Percentiles rank a stretch among this genome's conserved stretches.
These are phyloP conservation scores for Agrostemma githago DNA, from an alignment of 148 eudicot genomes.

Conservation along the genomic window DNA sequence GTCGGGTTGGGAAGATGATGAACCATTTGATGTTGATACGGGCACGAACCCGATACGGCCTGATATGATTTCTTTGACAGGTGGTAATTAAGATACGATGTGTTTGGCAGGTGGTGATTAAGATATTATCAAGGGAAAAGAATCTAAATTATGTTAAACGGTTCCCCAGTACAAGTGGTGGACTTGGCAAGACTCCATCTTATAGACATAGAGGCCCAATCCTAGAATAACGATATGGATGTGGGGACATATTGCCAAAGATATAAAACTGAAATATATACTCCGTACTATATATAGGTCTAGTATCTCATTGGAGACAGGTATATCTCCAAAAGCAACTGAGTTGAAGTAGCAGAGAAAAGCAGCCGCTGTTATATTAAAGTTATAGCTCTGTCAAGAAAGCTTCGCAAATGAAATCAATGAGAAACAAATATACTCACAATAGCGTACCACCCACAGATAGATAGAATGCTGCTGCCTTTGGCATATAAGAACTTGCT, in stretches of 20 bases:
- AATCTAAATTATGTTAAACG: too few relatives aligned
- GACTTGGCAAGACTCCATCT: not conserved
- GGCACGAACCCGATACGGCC: too few relatives aligned
- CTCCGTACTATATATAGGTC: not conserved
- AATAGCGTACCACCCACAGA: conserved; percentile 85
- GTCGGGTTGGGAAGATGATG: too few relatives aligned
- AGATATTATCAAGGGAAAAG: not conserved
- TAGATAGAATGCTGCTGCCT: conserved; percentile 45
- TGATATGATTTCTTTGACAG: too few relatives aligned
- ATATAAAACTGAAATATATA: too few relatives aligned
- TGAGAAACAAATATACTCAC: conserved; percentile 42
- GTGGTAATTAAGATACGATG: too few relatives aligned
- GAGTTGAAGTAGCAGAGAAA: not conserved
- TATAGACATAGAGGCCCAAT: not conserved
- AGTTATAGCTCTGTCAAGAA: not conserved
- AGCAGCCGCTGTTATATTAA: not conserved
- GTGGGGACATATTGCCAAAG: not conserved
- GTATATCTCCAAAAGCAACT: not conserved
- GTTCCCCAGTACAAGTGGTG: not conserved
- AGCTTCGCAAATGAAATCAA: conserved; percentile 1
- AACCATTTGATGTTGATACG: too few relatives aligned
- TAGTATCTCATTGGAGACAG: not conserved
- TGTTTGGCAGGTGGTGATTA: not conserved
- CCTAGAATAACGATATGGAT: not conserved
- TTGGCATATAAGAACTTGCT: conserved; percentile 46